These are phyloP conservation scores for Urtica urens DNA, from an alignment of 306 rosid species.

Conservation along the genomic window DNA sequence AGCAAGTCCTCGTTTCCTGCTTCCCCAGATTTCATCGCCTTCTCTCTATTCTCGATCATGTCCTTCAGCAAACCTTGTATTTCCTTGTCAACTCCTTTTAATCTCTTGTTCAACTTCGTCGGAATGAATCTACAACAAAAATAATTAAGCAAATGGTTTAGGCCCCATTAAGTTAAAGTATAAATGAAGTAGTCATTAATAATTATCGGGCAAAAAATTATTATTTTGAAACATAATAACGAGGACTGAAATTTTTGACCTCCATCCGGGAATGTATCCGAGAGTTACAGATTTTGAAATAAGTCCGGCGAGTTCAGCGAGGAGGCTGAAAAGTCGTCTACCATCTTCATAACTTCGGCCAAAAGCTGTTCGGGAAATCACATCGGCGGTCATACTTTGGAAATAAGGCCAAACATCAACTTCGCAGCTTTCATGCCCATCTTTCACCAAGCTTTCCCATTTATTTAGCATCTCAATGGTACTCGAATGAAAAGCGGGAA, in stretches of 20 bases:
- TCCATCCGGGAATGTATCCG: constrained; percentile 30
- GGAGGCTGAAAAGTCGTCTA: constrained; percentile 19
- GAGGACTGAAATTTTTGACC: constrained; percentile 24
- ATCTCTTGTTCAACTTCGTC: constrained; percentile 15
- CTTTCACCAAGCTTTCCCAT: constrained; percentile 17
- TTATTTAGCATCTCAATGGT: constrained; percentile 17
- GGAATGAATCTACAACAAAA: constrained; percentile 30
- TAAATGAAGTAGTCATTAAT: neutral
- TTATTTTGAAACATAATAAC: too few relatives aligned
- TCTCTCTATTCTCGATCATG: constrained; percentile 23
- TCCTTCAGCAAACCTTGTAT: constrained; percentile 10
- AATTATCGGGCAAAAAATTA: too few relatives aligned
- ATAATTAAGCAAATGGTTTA: too few relatives aligned
- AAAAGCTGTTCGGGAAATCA: constrained; percentile 33
- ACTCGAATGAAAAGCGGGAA: constrained; percentile 11
- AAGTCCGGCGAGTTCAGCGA: constrained; percentile 7
- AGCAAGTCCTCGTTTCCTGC: constrained; percentile 17
- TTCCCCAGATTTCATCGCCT: constrained; percentile 11
- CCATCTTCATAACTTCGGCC: constrained; percentile 39
- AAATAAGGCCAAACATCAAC: constrained; percentile 31
- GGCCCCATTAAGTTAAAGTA: too few relatives aligned
- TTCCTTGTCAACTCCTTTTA: constrained; percentile 22
- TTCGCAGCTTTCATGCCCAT: constrained; percentile 2
- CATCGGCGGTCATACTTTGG: constrained; percentile 18
- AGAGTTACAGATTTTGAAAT: neutral